Evolutionary conservation across 495 filamentous ascomycete genomes (phyloP), one percentile per base, ranked within the genome.

Genomic region (Cladorrhinum samala): DNA sequence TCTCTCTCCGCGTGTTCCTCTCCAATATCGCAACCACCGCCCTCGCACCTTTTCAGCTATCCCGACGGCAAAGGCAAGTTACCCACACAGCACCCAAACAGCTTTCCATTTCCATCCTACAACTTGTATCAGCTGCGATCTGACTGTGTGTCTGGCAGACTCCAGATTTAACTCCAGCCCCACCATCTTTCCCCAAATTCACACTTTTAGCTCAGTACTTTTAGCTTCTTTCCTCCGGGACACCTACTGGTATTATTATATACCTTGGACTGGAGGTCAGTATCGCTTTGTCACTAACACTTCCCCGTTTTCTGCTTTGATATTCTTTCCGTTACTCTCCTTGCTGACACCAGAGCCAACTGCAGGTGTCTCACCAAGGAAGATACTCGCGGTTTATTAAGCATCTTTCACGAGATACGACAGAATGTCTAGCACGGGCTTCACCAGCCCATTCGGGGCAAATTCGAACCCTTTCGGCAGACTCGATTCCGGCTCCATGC

Each of bases 381-480:
- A 41, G 39, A 41, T 14, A 6, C 30, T 37, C 30, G 30, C 7
- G 30, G 14, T 14, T 37, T 7, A 37, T 14, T 7, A 9, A 23
- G 19, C 23, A 49, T 11, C 30, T 8, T 17, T 23, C 27, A n/a
- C 37, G 13, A 42, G 38, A 3, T 0, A 20, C 9, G 11, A 25
- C 33, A 60, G 56, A 40, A 76, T 80, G 76, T 73, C 72, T 54
- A 76, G 71, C 60, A 69, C 70, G 46, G 69, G 73, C 46, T 83
- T 82, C 62, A 77, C 71, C 49, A 81, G 79, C 55, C 75, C 76
- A 36, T 75, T 77, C 36, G 77, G 73, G 66, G 72, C 65, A 20
- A 74, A 76, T 53, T 67, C 72, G 54, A 82, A 81, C 54, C 79
- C 79, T 1, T 81, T 80, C 52, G 74, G 72, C 11, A 60, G 66